Evolutionary conservation across 345 rosid genomes (phyloP), one percentile per base, ranked within the genome.

Genomic region (Anastatica hierochuntica): DNA sequence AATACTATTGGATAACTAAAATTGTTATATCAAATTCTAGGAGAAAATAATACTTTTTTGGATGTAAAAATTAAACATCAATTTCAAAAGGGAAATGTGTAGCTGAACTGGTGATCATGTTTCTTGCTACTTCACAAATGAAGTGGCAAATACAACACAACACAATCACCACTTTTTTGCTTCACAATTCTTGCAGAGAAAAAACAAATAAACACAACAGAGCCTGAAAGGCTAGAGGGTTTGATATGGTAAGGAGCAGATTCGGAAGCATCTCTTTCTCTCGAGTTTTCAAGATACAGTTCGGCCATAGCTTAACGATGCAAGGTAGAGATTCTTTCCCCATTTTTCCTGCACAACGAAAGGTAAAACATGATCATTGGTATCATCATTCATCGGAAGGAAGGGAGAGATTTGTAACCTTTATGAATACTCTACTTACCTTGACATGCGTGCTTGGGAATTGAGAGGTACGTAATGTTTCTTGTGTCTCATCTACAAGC

Each of bases 371-470:
- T n/a, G n/a, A n/a, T n/a, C n/a, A n/a, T n/a, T n/a, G n/a, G n/a
- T n/a, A n/a, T n/a, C n/a, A n/a, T n/a, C n/a, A n/a, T n/a, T n/a
- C n/a, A n/a, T n/a, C n/a, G n/a, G n/a, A n/a, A n/a, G n/a, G n/a
- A n/a, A n/a, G n/a, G n/a, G n/a, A n/a, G n/a, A n/a, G n/a, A n/a
- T n/a, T n/a, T n/a, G n/a, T n/a, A n/a, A n/a, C n/a, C n/a, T n/a
- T n/a, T n/a, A n/a, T n/a, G n/a, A 21, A 21, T 2, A 21, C 24
- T 21, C 24, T 21, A 41, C 47, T 59, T 57, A 88, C 99, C 99
- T 88, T 92, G 23, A 92, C 95, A 71, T 88, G 95, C 13, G 94
- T 74, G 59, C 97, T 81, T 6, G 99, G 99, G 74, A 92, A 92
- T 53, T 83, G 85, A 54, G 97, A 79, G 23, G 97, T 88, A 23